Conservation (phyloP, 1,139 yeast species). For the Yamadazyma aaseri region DNA sequence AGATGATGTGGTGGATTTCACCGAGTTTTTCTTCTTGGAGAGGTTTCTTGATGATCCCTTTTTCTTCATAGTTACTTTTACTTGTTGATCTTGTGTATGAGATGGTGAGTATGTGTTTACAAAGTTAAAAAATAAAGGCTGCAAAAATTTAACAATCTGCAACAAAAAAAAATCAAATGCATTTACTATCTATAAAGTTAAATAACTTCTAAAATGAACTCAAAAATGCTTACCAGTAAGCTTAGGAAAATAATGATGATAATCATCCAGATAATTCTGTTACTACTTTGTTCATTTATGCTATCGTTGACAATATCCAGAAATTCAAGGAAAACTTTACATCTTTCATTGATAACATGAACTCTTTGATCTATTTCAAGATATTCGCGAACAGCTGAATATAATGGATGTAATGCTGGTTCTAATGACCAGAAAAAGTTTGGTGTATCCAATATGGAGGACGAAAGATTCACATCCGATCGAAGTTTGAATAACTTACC, state of each 20-base stretch:
- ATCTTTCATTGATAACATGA: constrained; percentile 87
- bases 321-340: constrained; percentile 90
- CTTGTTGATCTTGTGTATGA: too few species aligned
- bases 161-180: too few species aligned
- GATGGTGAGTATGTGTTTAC: too few species aligned
- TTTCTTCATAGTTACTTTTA: too few species aligned
- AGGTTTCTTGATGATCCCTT: too few species aligned
- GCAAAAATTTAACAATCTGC: too few species aligned
- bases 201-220: constrained; percentile 37
- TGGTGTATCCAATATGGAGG: constrained; percentile 91
- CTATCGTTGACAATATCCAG: constrained; percentile 92
- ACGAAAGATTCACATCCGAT: constrained; percentile 89
- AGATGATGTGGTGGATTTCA: too few species aligned
- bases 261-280: constrained; percentile 87
- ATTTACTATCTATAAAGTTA: constrained; percentile 11
- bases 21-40: too few species aligned
- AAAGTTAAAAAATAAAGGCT: too few species aligned
- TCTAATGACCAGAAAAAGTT: constrained; percentile 96
- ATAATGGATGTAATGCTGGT: constrained; percentile 91
- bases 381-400: constrained; percentile 86
- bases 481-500: constrained; percentile 87
- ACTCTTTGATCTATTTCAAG: constrained; percentile 93
- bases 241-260: constrained; percentile 80
- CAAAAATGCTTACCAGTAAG: constrained; percentile 59
- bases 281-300: constrained; percentile 88